phyloP scores from a whole-genome alignment of 495 filamentous ascomycete species.

The Recurvomyces mirabilis region DNA sequence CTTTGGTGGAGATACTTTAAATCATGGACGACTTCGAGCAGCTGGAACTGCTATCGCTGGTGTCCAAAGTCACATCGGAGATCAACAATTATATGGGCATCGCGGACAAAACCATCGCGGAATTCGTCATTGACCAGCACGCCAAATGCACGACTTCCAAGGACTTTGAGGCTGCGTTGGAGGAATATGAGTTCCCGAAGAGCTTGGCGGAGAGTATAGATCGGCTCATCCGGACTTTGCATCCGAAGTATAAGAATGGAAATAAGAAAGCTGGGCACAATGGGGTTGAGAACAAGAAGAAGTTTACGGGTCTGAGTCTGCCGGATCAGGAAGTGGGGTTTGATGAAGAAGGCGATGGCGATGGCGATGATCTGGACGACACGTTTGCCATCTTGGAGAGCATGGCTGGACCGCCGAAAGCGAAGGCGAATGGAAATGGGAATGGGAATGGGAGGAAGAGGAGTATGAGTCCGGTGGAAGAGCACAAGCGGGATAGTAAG shows the following conservation, averaged over 20 bases:
- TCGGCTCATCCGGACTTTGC: conserved; percentile 75
- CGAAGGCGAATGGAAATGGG: conserved; percentile 21
- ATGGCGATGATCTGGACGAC: conserved; percentile 62
- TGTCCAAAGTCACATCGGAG: conserved; percentile 89
- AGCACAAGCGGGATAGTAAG: conserved; percentile 40
- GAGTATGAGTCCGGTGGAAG: conserved; percentile 59
- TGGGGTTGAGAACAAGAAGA: conserved; percentile 31
- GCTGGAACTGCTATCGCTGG: conserved; percentile 84
- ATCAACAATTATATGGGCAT: conserved; percentile 89
- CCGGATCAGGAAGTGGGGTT: conserved; percentile 59
- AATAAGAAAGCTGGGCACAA: conserved; percentile 28
- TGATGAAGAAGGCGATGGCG: conserved; percentile 28
- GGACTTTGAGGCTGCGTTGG: conserved; percentile 61
- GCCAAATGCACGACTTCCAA: conserved; percentile 55
- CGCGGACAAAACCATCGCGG: conserved; percentile 85
- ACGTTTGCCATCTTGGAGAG: conserved; percentile 85
- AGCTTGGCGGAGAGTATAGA: conserved; percentile 88
- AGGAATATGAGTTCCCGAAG: conserved; percentile 75
- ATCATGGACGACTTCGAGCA: conserved; percentile 88
- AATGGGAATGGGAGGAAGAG: conserved; percentile 49
- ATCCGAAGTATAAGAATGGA: conserved; percentile 63
- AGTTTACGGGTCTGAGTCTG: conserved; percentile 79
- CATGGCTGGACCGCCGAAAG: conserved; percentile 56
- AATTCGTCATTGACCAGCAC: conserved; percentile 89
- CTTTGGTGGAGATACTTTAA: too few relatives aligned